These are phyloP conservation scores for Alternaria consortialis DNA, from an alignment of 2,329 filamentous ascomycete genomes.

Conservation along the genomic window DNA sequence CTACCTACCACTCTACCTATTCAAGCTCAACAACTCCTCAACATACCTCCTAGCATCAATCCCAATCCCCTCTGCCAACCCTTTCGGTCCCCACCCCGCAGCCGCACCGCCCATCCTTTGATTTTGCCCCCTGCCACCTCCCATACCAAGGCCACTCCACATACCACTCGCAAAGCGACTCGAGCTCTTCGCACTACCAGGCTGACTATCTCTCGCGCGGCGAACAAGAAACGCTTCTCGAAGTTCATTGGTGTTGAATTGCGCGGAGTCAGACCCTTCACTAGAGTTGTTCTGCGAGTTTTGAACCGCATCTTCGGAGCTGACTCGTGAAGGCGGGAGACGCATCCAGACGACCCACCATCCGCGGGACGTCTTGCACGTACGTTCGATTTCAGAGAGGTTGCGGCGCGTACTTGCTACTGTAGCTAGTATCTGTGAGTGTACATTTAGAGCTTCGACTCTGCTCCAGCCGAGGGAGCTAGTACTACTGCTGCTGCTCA, in stretches of 20 bases:
- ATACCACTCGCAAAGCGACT: slow-evolving; percentile 44
- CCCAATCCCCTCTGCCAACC: slow-evolving; percentile 76
- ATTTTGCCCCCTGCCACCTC: slow-evolving; percentile 22
- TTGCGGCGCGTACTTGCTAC: slow-evolving; percentile 60
- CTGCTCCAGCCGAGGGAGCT: slow-evolving; percentile 56
- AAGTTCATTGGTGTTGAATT: slow-evolving; percentile 43
- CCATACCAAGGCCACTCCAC: slow-evolving; percentile 41
- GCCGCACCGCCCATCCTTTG: slow-evolving; percentile 49
- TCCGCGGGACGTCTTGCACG: slow-evolving; percentile 69
- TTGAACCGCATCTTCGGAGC: slow-evolving; percentile 9
- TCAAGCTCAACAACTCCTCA: slow-evolving; percentile 73
- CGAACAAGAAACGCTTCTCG: slow-evolving; percentile 56
- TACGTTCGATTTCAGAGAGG: slow-evolving; percentile 63
- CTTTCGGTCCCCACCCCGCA: slow-evolving; percentile 66
- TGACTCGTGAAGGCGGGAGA: slow-evolving; percentile 48
- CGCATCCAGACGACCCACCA: slow-evolving; percentile 75
- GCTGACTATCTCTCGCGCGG: slow-evolving; percentile 47
- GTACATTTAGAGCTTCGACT: slow-evolving; percentile 68
- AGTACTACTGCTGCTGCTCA: slow-evolving; percentile 23
- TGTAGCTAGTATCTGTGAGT: slow-evolving; percentile 67
- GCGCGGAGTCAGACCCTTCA: slow-evolving; percentile 5
- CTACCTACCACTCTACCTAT: slow-evolving; percentile 30
- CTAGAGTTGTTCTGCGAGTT: slow-evolving; percentile 11
- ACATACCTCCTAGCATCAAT: slow-evolving; percentile 80
- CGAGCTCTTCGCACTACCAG: slow-evolving; percentile 17